Evolutionary conservation across 164 flowering plant species (phyloP).

Genomic region (Tetracentron sinense): DNA sequence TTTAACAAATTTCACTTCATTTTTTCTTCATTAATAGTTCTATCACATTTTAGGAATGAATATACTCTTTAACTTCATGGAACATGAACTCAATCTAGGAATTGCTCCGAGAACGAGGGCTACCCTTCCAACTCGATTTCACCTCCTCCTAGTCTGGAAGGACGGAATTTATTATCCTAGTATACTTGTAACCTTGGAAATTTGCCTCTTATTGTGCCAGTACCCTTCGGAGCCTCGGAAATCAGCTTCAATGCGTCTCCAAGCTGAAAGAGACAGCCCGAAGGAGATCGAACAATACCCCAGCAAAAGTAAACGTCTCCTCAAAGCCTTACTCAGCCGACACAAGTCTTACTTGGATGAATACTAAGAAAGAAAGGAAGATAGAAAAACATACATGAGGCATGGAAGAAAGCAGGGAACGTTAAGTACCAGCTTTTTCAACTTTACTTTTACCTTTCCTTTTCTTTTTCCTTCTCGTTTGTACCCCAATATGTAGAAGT

Average conservation of each 20-base stretch:
- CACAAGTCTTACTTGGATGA: conserved; percentile 80
- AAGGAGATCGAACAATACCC: conserved; percentile 52
- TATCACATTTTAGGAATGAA: background rate
- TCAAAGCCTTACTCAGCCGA: conserved; percentile 66
- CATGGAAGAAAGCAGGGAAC: background rate
- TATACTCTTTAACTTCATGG: background rate
- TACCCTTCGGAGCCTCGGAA: conserved; percentile 61
- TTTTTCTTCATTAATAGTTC: background rate
- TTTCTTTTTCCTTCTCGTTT: background rate
- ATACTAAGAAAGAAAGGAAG: conserved; percentile 31
- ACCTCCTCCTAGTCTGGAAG: too few species aligned
- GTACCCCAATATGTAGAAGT: background rate
- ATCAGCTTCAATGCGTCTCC: conserved; percentile 59
- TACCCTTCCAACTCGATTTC: too few species aligned
- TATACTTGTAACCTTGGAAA: background rate
- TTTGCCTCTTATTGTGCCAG: conserved; percentile 26
- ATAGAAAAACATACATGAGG: background rate
- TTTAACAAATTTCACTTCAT: too few species aligned
- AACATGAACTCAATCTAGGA: too few species aligned
- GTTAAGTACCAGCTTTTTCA: background rate
- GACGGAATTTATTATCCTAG: too few species aligned
- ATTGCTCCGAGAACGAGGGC: too few species aligned
- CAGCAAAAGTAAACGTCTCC: conserved; percentile 70
- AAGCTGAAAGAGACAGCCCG: conserved; percentile 35
- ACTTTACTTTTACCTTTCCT: too few species aligned